Percentiles rank a stretch among this genome's conserved stretches.
Evolutionary conservation across 2,329 filamentous ascomycete species (phyloP).

Genomic region (Clonostachys solani): DNA sequence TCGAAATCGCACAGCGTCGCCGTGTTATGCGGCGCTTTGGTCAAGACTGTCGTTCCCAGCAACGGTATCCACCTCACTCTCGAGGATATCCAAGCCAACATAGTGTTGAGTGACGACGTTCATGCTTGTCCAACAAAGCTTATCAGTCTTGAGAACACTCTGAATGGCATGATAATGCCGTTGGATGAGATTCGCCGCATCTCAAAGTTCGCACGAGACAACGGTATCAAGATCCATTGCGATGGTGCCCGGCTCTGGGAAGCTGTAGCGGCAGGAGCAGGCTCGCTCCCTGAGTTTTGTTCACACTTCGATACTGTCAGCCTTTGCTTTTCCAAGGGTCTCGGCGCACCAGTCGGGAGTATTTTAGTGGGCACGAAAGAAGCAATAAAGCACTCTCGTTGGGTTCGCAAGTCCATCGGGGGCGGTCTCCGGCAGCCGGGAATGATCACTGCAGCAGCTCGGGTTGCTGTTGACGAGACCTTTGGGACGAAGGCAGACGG

Average conservation of each 20-base stretch:
- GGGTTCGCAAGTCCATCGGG: conserved; percentile 65
- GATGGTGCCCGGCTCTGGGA: conserved; percentile 84
- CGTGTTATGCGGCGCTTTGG: conserved; percentile 64
- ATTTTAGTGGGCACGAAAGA: conserved; percentile 55
- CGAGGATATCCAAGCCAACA: conserved; percentile 67
- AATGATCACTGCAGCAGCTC: conserved; percentile 66
- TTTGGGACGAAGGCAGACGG: conserved; percentile 31
- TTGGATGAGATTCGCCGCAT: conserved; percentile 68
- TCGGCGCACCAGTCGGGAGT: conserved; percentile 77
- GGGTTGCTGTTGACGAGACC: conserved; percentile 56
- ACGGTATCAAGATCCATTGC: conserved; percentile 67
- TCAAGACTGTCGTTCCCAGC: conserved; percentile 60
- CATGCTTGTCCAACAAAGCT: conserved; percentile 77
- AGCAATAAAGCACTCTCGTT: conserved; percentile 31
- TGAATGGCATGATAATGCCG: conserved; percentile 75
- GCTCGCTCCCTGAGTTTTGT: conserved; percentile 62
- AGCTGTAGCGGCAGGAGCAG: conserved; percentile 67
- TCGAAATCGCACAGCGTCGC: conserved; percentile 50
- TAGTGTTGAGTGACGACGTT: conserved; percentile 63
- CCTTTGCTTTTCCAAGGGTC: conserved; percentile 77
- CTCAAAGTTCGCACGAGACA: conserved; percentile 59
- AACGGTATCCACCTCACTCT: conserved; percentile 74
- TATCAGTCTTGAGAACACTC: conserved; percentile 82
- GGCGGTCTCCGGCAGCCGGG: conserved; percentile 72
- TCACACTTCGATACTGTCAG: conserved; percentile 69